These are phyloP conservation scores for Saccharomyces kudriavzevii DNA, from an alignment of 805 yeast species.

Conservation along the genomic window DNA sequence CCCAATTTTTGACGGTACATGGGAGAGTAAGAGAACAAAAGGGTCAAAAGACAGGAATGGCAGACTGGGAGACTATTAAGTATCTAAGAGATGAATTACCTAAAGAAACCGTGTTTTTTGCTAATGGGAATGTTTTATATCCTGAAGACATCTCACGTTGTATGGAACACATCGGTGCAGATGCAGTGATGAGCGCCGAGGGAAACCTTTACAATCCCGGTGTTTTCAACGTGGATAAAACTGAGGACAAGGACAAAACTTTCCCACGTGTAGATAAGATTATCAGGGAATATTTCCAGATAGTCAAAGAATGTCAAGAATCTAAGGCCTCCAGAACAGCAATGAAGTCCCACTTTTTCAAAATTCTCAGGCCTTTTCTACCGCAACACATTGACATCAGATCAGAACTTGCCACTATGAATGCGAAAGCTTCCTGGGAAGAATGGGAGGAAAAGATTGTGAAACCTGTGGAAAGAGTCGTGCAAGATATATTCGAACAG, in stretches of 20 bases:
- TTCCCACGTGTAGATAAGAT: conserved; percentile 82
- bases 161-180: conserved; percentile 54
- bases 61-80: conserved; percentile 79
- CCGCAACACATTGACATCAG: conserved; percentile 71
- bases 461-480: conserved; percentile 56
- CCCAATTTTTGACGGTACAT: conserved; percentile 89
- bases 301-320: conserved; percentile 42
- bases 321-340: conserved; percentile 66
- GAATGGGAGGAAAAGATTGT: conserved; percentile 49
- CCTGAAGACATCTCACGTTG: conserved; percentile 77
- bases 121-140: conserved; percentile 91
- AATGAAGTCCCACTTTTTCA: conserved; percentile 89
- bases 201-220: conserved; percentile 93
- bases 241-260: conserved; percentile 48
- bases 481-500: conserved; percentile 45
- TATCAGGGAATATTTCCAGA: conserved; percentile 80
- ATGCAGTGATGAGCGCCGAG: conserved; percentile 96
- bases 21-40: conserved; percentile 96
- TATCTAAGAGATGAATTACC: conserved; percentile 74
- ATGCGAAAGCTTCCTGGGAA: conserved; percentile 38
- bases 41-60: conserved; percentile 92
- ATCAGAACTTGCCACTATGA: conserved; percentile 52
- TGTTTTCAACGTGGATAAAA: conserved; percentile 42
- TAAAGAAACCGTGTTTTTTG: conserved; percentile 74
- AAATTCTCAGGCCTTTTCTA: conserved; percentile 73